A percentile compares a stretch with the other conserved stretches of the same genome.
phyloP scores from a whole-genome alignment of 768 basidiomycete genomes.

The Xanthoconium purpureum region DNA sequence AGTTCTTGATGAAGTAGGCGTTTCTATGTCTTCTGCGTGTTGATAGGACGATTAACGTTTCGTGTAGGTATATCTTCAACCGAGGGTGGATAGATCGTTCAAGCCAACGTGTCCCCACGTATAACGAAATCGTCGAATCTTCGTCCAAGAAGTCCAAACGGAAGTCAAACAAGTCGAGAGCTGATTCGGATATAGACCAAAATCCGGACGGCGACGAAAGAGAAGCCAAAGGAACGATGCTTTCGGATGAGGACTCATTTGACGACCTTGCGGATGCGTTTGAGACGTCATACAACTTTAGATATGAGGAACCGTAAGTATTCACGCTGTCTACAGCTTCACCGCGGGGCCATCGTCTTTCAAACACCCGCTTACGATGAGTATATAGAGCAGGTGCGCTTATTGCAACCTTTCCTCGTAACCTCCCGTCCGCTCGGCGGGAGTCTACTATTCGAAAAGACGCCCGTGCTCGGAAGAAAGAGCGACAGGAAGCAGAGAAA shows the following conservation, averaged over 20 bases:
- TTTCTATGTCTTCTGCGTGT: not conserved
- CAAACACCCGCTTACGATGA: not conserved
- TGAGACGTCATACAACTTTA: slow-evolving; percentile 96
- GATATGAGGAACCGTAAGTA: slow-evolving; percentile 93
- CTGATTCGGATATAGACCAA: slow-evolving; percentile 15
- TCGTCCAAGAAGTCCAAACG: slow-evolving; percentile 28
- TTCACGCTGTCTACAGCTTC: not conserved
- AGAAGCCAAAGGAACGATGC: slow-evolving; percentile 32
- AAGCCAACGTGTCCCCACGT: slow-evolving; percentile 74
- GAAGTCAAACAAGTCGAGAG: slow-evolving; percentile 15
- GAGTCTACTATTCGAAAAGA: slow-evolving; percentile 78
- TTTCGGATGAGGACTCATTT: slow-evolving; percentile 68
- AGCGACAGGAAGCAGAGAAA: slow-evolving; percentile 63
- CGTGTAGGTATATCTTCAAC: slow-evolving; percentile 85
- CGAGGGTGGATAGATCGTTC: slow-evolving; percentile 95
- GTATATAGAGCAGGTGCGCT: slow-evolving; percentile 56
- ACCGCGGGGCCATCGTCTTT: not conserved
- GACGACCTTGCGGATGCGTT: slow-evolving; percentile 90
- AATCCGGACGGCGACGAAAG: slow-evolving; percentile 19
- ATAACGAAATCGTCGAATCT: slow-evolving; percentile 66
- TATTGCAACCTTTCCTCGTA: slow-evolving; percentile 76
- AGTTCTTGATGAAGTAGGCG: slow-evolving; percentile 86
- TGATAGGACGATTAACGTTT: not conserved
- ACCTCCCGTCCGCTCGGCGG: slow-evolving; percentile 63
- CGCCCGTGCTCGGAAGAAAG: slow-evolving; percentile 73